These are phyloP conservation scores for Adansonia gregorii DNA, from an alignment of 441 rosid species.

Conservation along the genomic window DNA sequence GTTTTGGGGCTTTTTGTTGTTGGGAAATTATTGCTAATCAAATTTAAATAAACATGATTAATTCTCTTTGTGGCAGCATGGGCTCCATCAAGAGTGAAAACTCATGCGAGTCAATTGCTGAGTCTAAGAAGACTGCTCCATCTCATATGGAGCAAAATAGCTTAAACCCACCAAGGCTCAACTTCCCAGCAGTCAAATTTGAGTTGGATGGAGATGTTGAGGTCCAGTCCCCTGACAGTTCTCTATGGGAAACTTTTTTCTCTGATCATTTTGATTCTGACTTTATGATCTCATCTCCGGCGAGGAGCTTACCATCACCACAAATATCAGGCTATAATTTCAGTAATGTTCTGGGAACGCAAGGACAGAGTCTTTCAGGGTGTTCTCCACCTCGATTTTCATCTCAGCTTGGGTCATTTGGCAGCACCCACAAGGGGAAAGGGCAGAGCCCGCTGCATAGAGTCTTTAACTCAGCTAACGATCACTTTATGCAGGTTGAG, in stretches of 20 bases:
- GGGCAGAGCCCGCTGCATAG: conserved; percentile 60
- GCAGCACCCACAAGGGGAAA: conserved; percentile 41
- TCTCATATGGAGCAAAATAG: conserved; percentile 40
- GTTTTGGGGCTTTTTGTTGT: not conserved
- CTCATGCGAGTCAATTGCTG: conserved; percentile 39
- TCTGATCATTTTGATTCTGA: conserved; percentile 59
- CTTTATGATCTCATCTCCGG: conserved; percentile 66
- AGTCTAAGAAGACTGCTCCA: conserved; percentile 33
- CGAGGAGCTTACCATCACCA: conserved; percentile 48
- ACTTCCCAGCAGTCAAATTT: conserved; percentile 45
- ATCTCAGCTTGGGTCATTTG: conserved; percentile 42
- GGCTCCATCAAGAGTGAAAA: conserved; percentile 46
- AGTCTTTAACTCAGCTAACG: conserved; percentile 54
- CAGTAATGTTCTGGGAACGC: conserved; percentile 36
- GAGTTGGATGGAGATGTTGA: conserved; percentile 58
- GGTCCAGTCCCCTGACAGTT: conserved; percentile 57
- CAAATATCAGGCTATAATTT: conserved; percentile 35
- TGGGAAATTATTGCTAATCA: not conserved
- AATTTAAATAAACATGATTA: conserved; percentile 32
- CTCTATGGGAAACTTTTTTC: conserved; percentile 60
- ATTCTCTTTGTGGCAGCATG: conserved; percentile 47
- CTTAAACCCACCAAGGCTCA: conserved; percentile 54
- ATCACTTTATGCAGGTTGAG: conserved; percentile 54
- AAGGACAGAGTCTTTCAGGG: conserved; percentile 47
- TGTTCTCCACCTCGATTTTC: conserved; percentile 55